These are phyloP conservation scores for Byssoonygena ceratinophila DNA, from an alignment of 2,329 filamentous ascomycete species.

Conservation along the genomic window DNA sequence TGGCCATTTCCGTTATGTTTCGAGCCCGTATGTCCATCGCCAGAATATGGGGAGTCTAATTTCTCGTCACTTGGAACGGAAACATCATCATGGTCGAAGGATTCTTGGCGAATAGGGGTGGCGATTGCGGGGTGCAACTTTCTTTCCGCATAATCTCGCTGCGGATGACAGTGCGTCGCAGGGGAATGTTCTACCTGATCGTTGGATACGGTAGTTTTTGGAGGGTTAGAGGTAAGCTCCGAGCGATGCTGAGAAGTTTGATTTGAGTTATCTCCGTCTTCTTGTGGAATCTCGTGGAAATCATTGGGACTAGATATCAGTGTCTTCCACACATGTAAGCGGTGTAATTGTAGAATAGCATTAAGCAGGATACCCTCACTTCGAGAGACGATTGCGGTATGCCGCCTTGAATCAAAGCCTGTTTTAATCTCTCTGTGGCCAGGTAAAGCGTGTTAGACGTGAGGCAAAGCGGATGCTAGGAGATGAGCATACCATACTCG, in stretches of 20 bases:
- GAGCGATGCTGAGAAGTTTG: background rate
- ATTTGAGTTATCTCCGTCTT: background rate
- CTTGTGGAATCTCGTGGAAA: background rate
- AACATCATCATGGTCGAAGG: slow-evolving; percentile 20
- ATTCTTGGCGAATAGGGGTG: slow-evolving; percentile 8
- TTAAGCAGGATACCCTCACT: slow-evolving; percentile 24
- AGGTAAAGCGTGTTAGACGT: slow-evolving; percentile 1
- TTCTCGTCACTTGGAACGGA: slow-evolving; percentile 23
- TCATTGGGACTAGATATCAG: slow-evolving; percentile 13
- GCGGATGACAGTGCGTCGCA: background rate
- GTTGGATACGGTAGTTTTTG: background rate
- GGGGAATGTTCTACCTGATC: background rate
- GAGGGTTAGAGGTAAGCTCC: background rate
- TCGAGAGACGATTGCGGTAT: slow-evolving; percentile 42
- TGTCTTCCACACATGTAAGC: slow-evolving; percentile 15
- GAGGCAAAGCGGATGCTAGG: background rate
- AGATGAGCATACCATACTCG: slow-evolving; percentile 23
- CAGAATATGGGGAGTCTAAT: slow-evolving; percentile 15
- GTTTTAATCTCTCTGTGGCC: slow-evolving; percentile 37
- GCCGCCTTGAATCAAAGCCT: slow-evolving; percentile 42
- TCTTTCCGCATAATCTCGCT: background rate
- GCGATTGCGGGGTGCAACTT: background rate
- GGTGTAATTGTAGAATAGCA: slow-evolving; percentile 4
- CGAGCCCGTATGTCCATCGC: slow-evolving; percentile 18
- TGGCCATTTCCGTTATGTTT: slow-evolving; percentile 15